Conservation (phyloP, 176 grass and related monocot genomes). For the Ensete glaucum region DNA sequence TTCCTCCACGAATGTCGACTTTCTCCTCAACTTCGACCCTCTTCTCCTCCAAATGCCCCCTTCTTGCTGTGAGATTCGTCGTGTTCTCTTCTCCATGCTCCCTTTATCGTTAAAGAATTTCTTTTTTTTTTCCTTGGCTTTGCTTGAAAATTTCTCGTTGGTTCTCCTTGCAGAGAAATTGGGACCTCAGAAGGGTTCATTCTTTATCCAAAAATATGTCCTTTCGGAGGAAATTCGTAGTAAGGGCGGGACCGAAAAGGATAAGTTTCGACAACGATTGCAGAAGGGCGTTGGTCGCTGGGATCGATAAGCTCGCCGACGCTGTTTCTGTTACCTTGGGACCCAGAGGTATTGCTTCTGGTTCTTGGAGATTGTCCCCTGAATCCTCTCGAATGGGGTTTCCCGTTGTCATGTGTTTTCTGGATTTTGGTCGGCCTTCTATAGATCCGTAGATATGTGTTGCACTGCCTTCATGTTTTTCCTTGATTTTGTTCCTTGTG, state of each 20-base stretch:
- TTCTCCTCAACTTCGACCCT: neutral
- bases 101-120: neutral
- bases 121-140: neutral
- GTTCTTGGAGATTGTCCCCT: neutral
- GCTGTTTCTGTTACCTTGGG: conserved; percentile 74
- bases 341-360: conserved; percentile 49
- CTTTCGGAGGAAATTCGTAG: conserved; percentile 19
- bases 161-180: neutral
- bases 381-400: neutral
- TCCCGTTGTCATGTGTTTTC: neutral
- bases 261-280: conserved; percentile 53
- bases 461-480: neutral
- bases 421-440: neutral
- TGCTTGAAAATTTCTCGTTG: neutral
- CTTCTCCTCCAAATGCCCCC: neutral
- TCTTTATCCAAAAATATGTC: neutral
- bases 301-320: conserved; percentile 90
- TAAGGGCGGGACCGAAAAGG: conserved; percentile 52
- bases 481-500: neutral
- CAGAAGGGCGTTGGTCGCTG: conserved; percentile 54
- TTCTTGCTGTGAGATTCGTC: neutral
- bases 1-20: neutral
- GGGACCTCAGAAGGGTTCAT: neutral
- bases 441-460: neutral
- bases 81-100: neutral